Evolutionary conservation across 495 filamentous ascomycete species (phyloP).

Genomic region (Trichoderma reesei): DNA sequence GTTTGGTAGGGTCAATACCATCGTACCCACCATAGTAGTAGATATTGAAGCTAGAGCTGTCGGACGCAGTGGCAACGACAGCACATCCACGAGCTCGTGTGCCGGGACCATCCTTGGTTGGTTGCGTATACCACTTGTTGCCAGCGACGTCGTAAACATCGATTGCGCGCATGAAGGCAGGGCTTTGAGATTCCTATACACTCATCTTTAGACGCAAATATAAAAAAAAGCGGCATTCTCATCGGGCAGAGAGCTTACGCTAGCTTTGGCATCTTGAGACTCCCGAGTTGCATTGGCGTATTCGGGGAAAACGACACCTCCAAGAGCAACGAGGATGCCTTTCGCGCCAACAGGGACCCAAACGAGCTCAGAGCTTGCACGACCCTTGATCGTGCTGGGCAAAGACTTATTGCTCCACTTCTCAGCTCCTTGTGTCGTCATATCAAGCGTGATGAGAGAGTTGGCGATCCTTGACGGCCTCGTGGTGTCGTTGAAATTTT

Average conservation of each 20-base stretch:
- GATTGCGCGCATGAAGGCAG: slow-evolving; percentile 52
- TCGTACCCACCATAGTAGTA: slow-evolving; percentile 68
- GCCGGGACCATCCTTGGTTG: slow-evolving; percentile 46
- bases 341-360: slow-evolving; percentile 59
- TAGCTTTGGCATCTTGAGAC: slow-evolving; percentile 31
- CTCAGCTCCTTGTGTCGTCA: slow-evolving; percentile 38
- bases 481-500: slow-evolving; percentile 17
- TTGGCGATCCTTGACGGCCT: slow-evolving; percentile 21
- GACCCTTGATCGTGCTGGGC: slow-evolving; percentile 37
- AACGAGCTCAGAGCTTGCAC: slow-evolving; percentile 54
- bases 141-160: slow-evolving; percentile 58
- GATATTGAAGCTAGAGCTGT: slow-evolving; percentile 56
- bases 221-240: not conserved
- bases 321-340: slow-evolving; percentile 56
- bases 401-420: slow-evolving; percentile 49
- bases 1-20: slow-evolving; percentile 28
- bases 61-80: slow-evolving; percentile 50
- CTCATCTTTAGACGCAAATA: slow-evolving; percentile 13
- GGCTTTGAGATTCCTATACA: slow-evolving; percentile 34
- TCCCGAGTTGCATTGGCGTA: slow-evolving; percentile 20
- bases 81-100: slow-evolving; percentile 50
- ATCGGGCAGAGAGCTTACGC: slow-evolving; percentile 23
- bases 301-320: slow-evolving; percentile 51
- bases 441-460: slow-evolving; percentile 52
- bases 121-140: slow-evolving; percentile 52